These are phyloP conservation scores for Alternaria postmessia DNA, from an alignment of 2,329 filamentous ascomycete species.

Conservation along the genomic window DNA sequence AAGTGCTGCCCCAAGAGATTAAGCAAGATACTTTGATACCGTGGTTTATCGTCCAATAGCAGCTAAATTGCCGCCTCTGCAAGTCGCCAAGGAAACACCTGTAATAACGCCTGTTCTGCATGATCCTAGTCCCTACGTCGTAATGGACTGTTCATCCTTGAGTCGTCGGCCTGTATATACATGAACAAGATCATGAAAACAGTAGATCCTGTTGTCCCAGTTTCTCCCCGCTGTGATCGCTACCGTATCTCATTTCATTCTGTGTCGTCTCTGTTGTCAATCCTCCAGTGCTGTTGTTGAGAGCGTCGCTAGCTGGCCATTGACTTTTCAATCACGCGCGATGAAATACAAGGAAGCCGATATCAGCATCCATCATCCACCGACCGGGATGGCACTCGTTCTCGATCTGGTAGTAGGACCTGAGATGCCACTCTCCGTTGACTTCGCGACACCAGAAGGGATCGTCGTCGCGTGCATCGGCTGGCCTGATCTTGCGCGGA, in stretches of 20 bases:
- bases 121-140: neutral
- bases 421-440: conserved; percentile 48
- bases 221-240: neutral
- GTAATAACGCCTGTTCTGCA: neutral
- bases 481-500: conserved; percentile 41
- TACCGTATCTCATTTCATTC: neutral
- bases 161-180: neutral
- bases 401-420: conserved; percentile 50
- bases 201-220: neutral
- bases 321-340: conserved; percentile 25
- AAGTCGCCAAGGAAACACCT: neutral
- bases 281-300: neutral
- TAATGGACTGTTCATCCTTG: neutral
- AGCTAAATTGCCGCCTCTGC: neutral
- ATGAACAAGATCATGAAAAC: neutral
- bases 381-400: conserved; percentile 48
- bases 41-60: neutral
- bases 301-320: neutral
- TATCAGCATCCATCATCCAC: conserved; percentile 47
- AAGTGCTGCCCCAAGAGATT: neutral
- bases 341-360: conserved; percentile 46
- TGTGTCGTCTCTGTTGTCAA: neutral
- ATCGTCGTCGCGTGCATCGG: conserved; percentile 43
- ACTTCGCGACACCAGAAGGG: conserved; percentile 50
- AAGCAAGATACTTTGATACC: neutral